Percentiles rank a stretch among this genome's conserved stretches.
Evolutionary conservation across 495 filamentous ascomycete species (phyloP).

Genomic region (Podospora tetraspora): DNA sequence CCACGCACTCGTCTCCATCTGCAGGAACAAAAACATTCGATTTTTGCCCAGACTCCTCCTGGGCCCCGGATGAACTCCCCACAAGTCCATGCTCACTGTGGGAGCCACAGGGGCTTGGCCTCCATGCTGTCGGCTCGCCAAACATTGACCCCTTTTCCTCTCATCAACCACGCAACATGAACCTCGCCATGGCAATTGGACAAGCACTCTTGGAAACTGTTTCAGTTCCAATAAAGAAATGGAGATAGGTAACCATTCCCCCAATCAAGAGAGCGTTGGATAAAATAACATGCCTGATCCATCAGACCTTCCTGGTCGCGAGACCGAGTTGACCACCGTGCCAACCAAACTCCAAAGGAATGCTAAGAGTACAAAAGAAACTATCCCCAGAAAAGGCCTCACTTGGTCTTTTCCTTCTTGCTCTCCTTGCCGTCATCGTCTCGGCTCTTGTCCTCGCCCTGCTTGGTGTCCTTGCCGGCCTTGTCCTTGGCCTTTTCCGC

Average conservation of each 20-base stretch:
- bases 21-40: background rate
- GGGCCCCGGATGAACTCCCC: background rate
- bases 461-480: background rate
- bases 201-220: background rate
- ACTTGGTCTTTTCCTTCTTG: conserved; percentile 1
- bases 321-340: background rate
- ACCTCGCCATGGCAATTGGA: background rate
- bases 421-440: background rate
- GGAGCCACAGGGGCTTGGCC: too few relatives aligned
- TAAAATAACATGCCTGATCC: background rate
- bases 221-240: background rate
- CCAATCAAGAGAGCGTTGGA: background rate
- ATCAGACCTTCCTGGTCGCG: background rate
- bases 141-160: background rate
- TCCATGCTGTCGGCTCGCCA: background rate
- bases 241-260: background rate
- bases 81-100: background rate
- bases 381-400: background rate
- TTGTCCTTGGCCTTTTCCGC: conserved; percentile 4
- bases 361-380: background rate
- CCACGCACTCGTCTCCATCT: background rate
- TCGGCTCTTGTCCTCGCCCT: background rate
- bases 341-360: background rate
- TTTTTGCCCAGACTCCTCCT: background rate
- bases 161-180: background rate